Conservation (phyloP, 805 yeast genomes). For the Groenewaldozyma tartarivorans region DNA sequence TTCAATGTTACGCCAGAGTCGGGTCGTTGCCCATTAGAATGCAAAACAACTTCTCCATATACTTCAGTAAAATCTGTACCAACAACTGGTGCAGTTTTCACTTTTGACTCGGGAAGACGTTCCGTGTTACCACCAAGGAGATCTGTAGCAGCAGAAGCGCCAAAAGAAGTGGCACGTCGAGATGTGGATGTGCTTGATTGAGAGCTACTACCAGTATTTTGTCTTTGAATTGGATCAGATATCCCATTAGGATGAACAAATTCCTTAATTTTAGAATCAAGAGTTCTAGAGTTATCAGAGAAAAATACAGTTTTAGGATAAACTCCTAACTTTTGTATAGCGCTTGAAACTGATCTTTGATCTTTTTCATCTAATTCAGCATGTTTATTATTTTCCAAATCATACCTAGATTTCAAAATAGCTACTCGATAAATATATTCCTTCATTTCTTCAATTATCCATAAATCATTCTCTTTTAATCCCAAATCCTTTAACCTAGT, state of each 20-base stretch:
- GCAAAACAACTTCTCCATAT: constrained; percentile 16
- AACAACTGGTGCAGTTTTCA: constrained; percentile 7
- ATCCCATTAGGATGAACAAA: too few species aligned
- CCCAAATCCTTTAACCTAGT: constrained; percentile 66
- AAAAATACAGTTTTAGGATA: constrained; percentile 16
- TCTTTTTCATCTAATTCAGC: too few species aligned
- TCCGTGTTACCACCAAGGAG: background rate
- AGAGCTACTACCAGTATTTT: too few species aligned
- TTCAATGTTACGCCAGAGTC: constrained; percentile 2
- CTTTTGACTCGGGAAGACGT: constrained; percentile 1
- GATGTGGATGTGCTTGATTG: background rate
- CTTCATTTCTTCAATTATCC: constrained; percentile 72
- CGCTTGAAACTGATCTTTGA: constrained; percentile 1
- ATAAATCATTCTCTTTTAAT: constrained; percentile 56
- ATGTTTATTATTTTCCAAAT: background rate
- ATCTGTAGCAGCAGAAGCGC: background rate
- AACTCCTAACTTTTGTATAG: constrained; percentile 9
- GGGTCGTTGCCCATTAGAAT: constrained; percentile 5
- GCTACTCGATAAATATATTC: constrained; percentile 46
- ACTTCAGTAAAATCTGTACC: constrained; percentile 12
- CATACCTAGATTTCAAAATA: constrained; percentile 5
- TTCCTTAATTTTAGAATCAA: background rate
- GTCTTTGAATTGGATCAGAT: too few species aligned
- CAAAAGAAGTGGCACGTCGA: background rate
- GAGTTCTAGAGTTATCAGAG: constrained; percentile 2